Percentiles rank a stretch among this genome's conserved stretches.
These are phyloP conservation scores for Aquilaria malaccensis DNA, from an alignment of 345 rosid species.

Conservation along the genomic window DNA sequence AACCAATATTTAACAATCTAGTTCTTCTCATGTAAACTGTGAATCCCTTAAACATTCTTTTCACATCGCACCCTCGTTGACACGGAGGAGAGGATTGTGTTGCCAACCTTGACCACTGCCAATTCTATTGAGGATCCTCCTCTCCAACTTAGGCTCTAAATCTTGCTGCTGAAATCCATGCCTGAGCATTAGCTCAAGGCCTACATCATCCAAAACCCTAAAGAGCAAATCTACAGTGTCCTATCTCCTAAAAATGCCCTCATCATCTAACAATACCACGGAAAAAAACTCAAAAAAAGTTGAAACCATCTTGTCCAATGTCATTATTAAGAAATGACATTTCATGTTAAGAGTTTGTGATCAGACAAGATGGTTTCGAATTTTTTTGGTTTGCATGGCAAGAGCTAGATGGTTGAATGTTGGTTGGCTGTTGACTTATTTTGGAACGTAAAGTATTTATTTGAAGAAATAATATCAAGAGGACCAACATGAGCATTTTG, in stretches of 20 bases:
- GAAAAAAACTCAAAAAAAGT: slow-evolving; percentile 21
- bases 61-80: slow-evolving; percentile 19
- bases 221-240: slow-evolving; percentile 79
- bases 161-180: slow-evolving; percentile 10
- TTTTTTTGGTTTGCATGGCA: too few species aligned
- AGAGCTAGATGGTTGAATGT: too few species aligned
- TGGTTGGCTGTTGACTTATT: too few species aligned
- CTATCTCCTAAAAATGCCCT: slow-evolving; percentile 78
- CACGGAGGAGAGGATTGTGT: slow-evolving; percentile 51
- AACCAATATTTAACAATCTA: slow-evolving; percentile 19
- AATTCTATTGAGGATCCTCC: slow-evolving; percentile 11
- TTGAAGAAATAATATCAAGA: too few species aligned
- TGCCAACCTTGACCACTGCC: slow-evolving; percentile 14
- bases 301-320: background rate
- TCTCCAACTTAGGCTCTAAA: slow-evolving; percentile 9
- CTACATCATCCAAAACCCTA: slow-evolving; percentile 79
- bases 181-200: slow-evolving; percentile 37
- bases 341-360: too few species aligned
- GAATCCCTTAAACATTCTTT: slow-evolving; percentile 14
- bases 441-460: too few species aligned
- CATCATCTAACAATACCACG: slow-evolving; percentile 42
- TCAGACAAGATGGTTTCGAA: too few species aligned
- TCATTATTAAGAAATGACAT: too few species aligned
- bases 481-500: too few species aligned
- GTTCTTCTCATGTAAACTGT: slow-evolving; percentile 31